Percentiles rank a stretch among this genome's conserved stretches.
These are phyloP conservation scores for Ceratopteris richardii DNA, from an alignment of 75 land plant genomes.

Conservation along the genomic window DNA sequence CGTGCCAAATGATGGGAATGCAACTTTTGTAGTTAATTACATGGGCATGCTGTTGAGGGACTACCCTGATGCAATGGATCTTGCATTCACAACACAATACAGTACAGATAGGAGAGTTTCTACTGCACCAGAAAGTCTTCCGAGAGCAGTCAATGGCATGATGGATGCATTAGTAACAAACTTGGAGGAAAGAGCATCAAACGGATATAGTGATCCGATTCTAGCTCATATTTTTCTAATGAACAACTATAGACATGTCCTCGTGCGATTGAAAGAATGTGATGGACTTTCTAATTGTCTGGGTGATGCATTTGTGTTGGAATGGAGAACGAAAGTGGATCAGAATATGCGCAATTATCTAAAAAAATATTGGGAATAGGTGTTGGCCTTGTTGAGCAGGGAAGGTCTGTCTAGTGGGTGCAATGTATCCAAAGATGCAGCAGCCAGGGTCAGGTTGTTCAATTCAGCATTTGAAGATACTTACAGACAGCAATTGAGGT, in stretches of 20 bases:
- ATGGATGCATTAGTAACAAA: conserved; percentile 12
- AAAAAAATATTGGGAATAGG: conserved; percentile 29
- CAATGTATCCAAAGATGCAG: conserved; percentile 18
- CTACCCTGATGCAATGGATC: conserved; percentile 4
- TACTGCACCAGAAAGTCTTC: background rate
- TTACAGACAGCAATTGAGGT: conserved; percentile 13
- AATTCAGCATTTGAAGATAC: conserved; percentile 24
- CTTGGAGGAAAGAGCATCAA: conserved; percentile 14
- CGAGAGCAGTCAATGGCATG: conserved; percentile 1
- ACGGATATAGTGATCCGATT: conserved; percentile 11
- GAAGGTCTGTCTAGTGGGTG: conserved; percentile 28
- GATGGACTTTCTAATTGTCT: conserved; percentile 21
- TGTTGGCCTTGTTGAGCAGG: conserved; percentile 17
- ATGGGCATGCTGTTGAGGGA: conserved; percentile 11
- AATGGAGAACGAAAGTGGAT: conserved; percentile 20
- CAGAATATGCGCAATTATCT: conserved; percentile 26
- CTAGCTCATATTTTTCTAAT: conserved; percentile 31
- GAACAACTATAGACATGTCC: conserved; percentile 32
- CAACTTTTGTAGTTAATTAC: conserved; percentile 31
- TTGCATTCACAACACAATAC: background rate
- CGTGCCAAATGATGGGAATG: conserved; percentile 11
- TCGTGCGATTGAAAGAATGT: conserved; percentile 26
- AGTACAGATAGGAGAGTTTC: background rate
- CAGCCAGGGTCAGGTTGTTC: conserved; percentile 26
- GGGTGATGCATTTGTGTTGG: conserved; percentile 26